phyloP scores from a whole-genome alignment of 345 rosid genomes.

The Lenwebbia sp. region DNA sequence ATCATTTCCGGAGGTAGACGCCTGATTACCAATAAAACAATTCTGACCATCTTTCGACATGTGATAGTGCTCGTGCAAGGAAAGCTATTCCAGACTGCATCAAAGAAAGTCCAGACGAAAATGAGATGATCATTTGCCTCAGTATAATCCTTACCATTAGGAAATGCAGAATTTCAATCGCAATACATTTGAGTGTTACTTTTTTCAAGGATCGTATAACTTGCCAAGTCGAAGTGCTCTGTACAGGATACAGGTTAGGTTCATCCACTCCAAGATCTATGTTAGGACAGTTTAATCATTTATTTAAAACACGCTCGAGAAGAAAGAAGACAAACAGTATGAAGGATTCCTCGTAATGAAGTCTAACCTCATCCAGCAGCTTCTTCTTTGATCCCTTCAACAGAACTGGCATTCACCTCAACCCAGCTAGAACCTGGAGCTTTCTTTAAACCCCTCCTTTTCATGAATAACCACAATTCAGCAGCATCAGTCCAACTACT shows the following conservation, averaged over 20 bases:
- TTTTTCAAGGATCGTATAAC: not conserved
- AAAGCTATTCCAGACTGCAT: not conserved
- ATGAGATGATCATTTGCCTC: not conserved
- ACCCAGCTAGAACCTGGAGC: slow-evolving; percentile 15
- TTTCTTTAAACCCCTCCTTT: slow-evolving; percentile 6
- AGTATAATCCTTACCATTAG: not conserved
- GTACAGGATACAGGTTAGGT: not conserved
- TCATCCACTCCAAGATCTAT: not conserved
- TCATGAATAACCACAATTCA: slow-evolving; percentile 6
- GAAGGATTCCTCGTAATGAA: not conserved
- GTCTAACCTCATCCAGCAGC: not conserved
- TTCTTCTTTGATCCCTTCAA: not conserved
- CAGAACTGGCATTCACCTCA: not conserved
- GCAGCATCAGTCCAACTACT: slow-evolving; percentile 16
- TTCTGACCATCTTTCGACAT: not conserved
- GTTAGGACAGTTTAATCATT: not conserved
- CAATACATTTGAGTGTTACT: not conserved
- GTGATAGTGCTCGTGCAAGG: not conserved
- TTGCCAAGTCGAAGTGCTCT: not conserved
- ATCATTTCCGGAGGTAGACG: not conserved
- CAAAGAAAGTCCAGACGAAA: not conserved
- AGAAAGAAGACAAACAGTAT: not conserved
- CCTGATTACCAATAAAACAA: not conserved
- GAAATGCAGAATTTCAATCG: not conserved
- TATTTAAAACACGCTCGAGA: not conserved